A percentile compares a stretch with the other conserved stretches of the same genome.
Conservation (phyloP, 345 rosid species). For the Populus simonii region DNA sequence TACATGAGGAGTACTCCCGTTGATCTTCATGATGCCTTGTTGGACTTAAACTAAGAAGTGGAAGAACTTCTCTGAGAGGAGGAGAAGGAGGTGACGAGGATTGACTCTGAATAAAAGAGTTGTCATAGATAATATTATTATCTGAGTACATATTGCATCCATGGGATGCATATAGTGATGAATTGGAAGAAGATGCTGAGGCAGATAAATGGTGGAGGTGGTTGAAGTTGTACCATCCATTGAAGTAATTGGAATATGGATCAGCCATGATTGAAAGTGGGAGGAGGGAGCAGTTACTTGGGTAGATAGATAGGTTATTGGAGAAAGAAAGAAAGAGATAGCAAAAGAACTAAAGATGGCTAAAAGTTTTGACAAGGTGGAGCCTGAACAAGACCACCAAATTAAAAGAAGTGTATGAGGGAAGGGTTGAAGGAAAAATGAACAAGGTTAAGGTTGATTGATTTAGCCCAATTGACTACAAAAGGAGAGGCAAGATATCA, state of each 20-base stretch:
- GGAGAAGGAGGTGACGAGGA: constrained; percentile 56
- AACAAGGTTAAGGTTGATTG: constrained; percentile 9
- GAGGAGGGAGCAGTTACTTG: constrained; percentile 12
- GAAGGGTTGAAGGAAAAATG: constrained; percentile 9
- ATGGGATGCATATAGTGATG: constrained; percentile 31
- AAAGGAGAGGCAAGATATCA: constrained; percentile 45
- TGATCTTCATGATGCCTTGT: constrained; percentile 42
- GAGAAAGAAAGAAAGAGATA: constrained; percentile 9
- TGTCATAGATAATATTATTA: constrained; percentile 17
- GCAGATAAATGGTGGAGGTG: constrained; percentile 39
- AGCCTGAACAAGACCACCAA: constrained; percentile 30
- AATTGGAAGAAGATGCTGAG: constrained; percentile 31
- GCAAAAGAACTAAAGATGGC: constrained; percentile 18
- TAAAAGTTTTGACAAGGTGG: constrained; percentile 15
- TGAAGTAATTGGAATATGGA: constrained; percentile 51
- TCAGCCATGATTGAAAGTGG: constrained; percentile 50
- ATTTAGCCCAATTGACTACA: constrained; percentile 27
- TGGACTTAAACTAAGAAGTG: constrained; percentile 79
- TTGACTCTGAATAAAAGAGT: constrained; percentile 14
- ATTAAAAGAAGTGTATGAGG: constrained; percentile 11
- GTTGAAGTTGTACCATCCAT: constrained; percentile 47
- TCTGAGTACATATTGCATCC: constrained; percentile 27
- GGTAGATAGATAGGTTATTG: constrained; percentile 24
- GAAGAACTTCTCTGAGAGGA: constrained; percentile 82
- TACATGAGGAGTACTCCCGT: constrained; percentile 14